Evolutionary conservation across 805 yeast genomes (phyloP).

Genomic region (Candida quercuum): DNA sequence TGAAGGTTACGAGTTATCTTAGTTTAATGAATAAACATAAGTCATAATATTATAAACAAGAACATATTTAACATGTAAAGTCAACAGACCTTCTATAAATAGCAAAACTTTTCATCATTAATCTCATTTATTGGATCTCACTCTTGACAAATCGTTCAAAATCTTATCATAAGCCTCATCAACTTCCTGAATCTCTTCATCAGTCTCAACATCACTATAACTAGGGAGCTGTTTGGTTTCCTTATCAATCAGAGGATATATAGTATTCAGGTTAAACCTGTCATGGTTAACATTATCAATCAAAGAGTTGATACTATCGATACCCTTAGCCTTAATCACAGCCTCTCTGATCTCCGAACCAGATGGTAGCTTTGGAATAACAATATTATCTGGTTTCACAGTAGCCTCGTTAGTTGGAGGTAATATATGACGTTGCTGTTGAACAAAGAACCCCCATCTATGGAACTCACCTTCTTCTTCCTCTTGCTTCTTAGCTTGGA

Average conservation of each 20-base stretch:
- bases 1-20: no score
- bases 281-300: constrained; percentile 60
- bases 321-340: constrained; percentile 71
- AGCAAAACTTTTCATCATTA: background rate
- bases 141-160: constrained; percentile 61
- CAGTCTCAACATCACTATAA: background rate
- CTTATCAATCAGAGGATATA: constrained; percentile 30
- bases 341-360: constrained; percentile 45
- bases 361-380: constrained; percentile 35
- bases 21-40: no score
- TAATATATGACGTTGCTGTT: constrained; percentile 43
- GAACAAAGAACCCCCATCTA: constrained; percentile 77
- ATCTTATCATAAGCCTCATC: constrained; percentile 71
- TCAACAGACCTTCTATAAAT: background rate
- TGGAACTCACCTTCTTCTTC: constrained; percentile 92
- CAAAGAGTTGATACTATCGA: constrained; percentile 61
- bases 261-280: constrained; percentile 43
- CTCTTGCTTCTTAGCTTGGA: constrained; percentile 71
- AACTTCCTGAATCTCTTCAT: constrained; percentile 33
- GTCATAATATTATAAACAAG: background rate
- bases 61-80: no score
- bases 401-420: constrained; percentile 8
- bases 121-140: constrained; percentile 42
- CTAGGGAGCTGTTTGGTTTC: background rate
- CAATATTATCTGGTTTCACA: constrained; percentile 7